Conservation (phyloP, 192 early-diverging fungal genomes). For the Backusella westeae region DNA sequence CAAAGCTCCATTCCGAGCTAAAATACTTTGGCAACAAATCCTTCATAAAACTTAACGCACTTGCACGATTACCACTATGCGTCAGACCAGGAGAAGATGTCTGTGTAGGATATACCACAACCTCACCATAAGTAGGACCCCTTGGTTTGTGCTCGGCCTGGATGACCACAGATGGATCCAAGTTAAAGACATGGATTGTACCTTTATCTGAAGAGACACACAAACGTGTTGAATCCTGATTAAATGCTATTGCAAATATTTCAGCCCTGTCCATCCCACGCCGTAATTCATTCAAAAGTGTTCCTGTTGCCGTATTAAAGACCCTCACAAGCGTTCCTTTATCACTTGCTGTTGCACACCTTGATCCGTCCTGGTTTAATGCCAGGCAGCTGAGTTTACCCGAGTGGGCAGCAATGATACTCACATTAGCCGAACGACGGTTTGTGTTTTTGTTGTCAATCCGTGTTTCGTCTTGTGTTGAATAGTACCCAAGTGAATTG, state of each 20-base stretch:
- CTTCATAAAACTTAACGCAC: slow-evolving; percentile 67
- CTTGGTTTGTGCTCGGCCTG: slow-evolving; percentile 39
- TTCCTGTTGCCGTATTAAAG: slow-evolving; percentile 72
- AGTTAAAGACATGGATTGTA: slow-evolving; percentile 91
- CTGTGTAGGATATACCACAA: slow-evolving; percentile 23
- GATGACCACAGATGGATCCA: slow-evolving; percentile 54
- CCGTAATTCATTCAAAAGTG: slow-evolving; percentile 80
- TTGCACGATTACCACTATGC: slow-evolving; percentile 49
- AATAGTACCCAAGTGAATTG: slow-evolving; percentile 29
- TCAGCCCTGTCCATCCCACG: slow-evolving; percentile 85
- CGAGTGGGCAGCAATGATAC: slow-evolving; percentile 83
- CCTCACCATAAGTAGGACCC: slow-evolving; percentile 55
- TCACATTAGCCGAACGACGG: slow-evolving; percentile 52
- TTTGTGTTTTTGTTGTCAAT: slow-evolving; percentile 24
- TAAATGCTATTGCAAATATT: slow-evolving; percentile 91
- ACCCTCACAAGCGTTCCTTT: slow-evolving; percentile 92
- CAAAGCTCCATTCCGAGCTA: slow-evolving; percentile 93
- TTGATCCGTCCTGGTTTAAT: slow-evolving; percentile 71
- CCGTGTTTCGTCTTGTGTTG: background rate
- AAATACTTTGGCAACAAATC: slow-evolving; percentile 91
- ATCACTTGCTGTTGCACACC: slow-evolving; percentile 82
- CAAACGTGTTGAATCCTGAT: slow-evolving; percentile 68
- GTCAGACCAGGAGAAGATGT: slow-evolving; percentile 30
- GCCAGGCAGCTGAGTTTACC: slow-evolving; percentile 76
- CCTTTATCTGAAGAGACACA: slow-evolving; percentile 90